Conservation (phyloP, 192 early-diverging fungal genomes). For the Rhizophagus sp. region DNA sequence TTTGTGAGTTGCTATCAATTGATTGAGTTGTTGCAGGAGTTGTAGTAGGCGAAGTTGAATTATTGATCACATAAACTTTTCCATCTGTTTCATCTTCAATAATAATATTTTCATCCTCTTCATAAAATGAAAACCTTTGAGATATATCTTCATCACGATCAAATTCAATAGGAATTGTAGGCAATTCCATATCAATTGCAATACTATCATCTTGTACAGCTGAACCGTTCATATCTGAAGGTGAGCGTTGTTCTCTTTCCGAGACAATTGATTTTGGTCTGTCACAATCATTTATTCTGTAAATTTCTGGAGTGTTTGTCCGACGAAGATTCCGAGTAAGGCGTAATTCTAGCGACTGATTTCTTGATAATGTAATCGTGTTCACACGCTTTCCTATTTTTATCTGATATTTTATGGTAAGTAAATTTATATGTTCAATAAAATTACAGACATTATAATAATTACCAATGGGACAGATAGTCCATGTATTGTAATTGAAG, state of each 20-base stretch:
- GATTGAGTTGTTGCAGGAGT: not conserved
- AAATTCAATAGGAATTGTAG: not conserved
- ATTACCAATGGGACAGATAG: conserved; percentile 59
- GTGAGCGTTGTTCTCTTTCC: no score
- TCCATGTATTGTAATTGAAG: conserved; percentile 81
- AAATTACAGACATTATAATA: not conserved
- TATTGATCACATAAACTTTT: not conserved
- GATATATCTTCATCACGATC: not conserved
- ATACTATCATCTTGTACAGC: no score
- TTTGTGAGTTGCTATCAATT: not conserved
- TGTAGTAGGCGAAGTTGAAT: not conserved
- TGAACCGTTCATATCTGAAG: no score
- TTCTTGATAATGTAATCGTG: not conserved
- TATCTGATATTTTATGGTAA: not conserved
- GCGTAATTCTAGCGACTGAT: not conserved
- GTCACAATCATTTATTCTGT: not conserved
- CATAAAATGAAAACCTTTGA: not conserved
- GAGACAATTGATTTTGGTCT: not conserved
- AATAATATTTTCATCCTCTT: conserved; percentile 10
- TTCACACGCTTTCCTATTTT: conserved; percentile 19
- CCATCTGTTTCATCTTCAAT: conserved; percentile 8
- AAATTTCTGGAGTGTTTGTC: not conserved
- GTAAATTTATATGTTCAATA: not conserved
- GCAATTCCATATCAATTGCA: not conserved
- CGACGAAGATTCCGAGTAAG: not conserved